Evolutionary conservation across 1,284 basidiomycete genomes (phyloP), one percentile per base, ranked within the genome.

Genomic region (Leccinum pallidistipes): DNA sequence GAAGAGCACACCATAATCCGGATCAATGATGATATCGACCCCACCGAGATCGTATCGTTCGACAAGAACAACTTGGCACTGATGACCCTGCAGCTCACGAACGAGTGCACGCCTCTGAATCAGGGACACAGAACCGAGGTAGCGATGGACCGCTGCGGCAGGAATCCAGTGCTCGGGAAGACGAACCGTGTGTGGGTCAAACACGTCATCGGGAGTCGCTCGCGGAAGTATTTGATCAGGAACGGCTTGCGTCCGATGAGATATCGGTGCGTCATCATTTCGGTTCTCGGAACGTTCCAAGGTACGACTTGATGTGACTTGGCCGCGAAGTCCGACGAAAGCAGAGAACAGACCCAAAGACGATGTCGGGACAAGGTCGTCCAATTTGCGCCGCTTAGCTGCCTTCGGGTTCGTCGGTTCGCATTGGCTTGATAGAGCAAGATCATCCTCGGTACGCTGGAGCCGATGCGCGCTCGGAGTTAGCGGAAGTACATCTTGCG

Each of bases 121-220:
- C n/a, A 90, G 63, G 29, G 83, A 77, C 59, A 91, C 70, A 16
- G 88, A 91, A 16, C 83, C 83, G 71, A 92, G 78, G 68, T 91
- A 92, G 29, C 78, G 80, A 71, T 91, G 88, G n/a, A 69, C 57
- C n/a, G 67, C 72, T 9, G 62, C 57, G 10, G 82, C 78, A 40
- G 61, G 66, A n/a, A 62, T 59, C 71, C 73, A 73, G 16, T 65
- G 56, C 4, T 71, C 67, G 6, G 83, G 80, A 45, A 86, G 74
- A 16, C 68, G 67, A 21, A 87, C 70, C 2, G 85, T 89, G 59
- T 78, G 77, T 38, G 68, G 64, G 67, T 86, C 82, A 55, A 80
- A 71, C 18, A 88, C 66, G 34, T 82, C 79, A 40, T 71, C 65
- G 36, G 85, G 83, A 29, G 75, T 65, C 51, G 40, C 66, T 61